A percentile compares a stretch with the other conserved stretches of the same genome.
Conservation (phyloP, 2,329 filamentous ascomycete genomes). For the Calonectria pauciramosa region DNA sequence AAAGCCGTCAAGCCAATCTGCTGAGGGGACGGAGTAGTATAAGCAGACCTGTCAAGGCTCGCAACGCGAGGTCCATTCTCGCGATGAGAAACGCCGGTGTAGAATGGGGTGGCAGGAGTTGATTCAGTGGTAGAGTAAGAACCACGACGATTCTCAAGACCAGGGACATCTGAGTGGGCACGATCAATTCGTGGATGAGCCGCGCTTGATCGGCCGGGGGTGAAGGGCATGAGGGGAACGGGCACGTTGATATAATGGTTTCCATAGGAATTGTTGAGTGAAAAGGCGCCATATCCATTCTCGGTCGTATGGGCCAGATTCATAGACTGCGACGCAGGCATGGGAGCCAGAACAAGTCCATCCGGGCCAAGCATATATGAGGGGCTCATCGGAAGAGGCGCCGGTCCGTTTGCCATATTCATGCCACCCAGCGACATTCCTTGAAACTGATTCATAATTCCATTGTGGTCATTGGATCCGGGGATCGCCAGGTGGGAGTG, state of each 20-base stretch:
- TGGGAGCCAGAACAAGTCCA: conserved; percentile 54
- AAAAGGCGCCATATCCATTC: conserved; percentile 50
- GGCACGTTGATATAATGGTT: conserved; percentile 55
- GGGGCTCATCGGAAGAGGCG: conserved; percentile 52
- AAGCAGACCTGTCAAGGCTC: conserved; percentile 72
- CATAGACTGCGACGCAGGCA: conserved; percentile 52
- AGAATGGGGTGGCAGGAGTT: conserved; percentile 75
- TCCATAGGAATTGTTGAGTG: conserved; percentile 51
- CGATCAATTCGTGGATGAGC: conserved; percentile 62
- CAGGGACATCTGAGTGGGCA: conserved; percentile 68
- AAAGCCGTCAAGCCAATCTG: conserved; percentile 62
- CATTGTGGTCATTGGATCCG: conserved; percentile 47
- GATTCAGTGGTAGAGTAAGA: conserved; percentile 79
- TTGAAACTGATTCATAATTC: conserved; percentile 53
- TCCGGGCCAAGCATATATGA: conserved; percentile 56
- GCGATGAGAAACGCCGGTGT: conserved; percentile 69
- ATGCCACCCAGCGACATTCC: conserved; percentile 55
- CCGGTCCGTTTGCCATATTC: conserved; percentile 48
- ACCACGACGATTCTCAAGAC: conserved; percentile 74
- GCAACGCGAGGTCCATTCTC: conserved; percentile 73
- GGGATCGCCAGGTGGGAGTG: conserved; percentile 49
- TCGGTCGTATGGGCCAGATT: conserved; percentile 52
- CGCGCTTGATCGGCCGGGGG: conserved; percentile 62
- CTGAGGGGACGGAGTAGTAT: conserved; percentile 76
- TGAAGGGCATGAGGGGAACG: conserved; percentile 63